Percentiles rank a stretch among this genome's conserved stretches.
phyloP scores from a whole-genome alignment of 352 stramenopile species.

The Phytopythium cucurbitacearum region DNA sequence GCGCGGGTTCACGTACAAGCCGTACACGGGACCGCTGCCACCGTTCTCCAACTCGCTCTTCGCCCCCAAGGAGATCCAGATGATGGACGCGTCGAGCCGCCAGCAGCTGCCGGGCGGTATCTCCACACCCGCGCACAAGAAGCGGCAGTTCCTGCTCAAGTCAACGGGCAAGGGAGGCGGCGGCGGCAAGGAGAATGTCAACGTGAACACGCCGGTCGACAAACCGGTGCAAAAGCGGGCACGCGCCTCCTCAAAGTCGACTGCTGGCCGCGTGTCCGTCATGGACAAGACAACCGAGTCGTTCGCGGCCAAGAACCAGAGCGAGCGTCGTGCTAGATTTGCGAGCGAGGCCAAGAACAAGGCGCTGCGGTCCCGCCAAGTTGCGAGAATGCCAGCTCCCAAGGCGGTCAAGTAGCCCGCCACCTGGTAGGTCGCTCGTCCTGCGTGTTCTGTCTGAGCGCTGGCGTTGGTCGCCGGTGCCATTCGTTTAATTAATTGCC shows the following conservation, averaged over 20 bases:
- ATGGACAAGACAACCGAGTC: conserved; percentile 4
- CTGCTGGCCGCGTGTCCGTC: conserved; percentile 2
- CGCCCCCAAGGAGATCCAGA: conserved; percentile 7
- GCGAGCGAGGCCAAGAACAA: conserved; percentile 3
- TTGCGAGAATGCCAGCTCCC: neutral
- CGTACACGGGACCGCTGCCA: conserved; percentile 62
- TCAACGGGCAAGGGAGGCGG: conserved; percentile 3
- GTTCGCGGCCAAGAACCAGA: conserved; percentile 3
- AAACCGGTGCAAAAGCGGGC: neutral
- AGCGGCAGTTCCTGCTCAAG: conserved; percentile 6
- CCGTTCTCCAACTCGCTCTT: conserved; percentile 20
- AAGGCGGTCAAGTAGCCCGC: too few relatives aligned
- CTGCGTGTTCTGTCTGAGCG: too few relatives aligned
- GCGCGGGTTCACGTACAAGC: conserved; percentile 38
- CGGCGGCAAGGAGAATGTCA: conserved; percentile 3
- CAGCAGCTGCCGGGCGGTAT: neutral
- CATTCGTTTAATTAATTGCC: too few relatives aligned
- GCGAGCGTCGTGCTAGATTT: conserved; percentile 3
- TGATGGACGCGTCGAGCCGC: conserved; percentile 2
- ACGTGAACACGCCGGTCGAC: conserved; percentile 2
- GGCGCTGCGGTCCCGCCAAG: conserved; percentile 1
- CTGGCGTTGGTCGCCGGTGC: too few relatives aligned
- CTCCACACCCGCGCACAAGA: neutral
- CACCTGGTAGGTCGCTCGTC: too few relatives aligned
- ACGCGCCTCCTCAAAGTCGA: neutral